Conservation (phyloP, 1,284 basidiomycete genomes). For the Trametes polyzona region DNA sequence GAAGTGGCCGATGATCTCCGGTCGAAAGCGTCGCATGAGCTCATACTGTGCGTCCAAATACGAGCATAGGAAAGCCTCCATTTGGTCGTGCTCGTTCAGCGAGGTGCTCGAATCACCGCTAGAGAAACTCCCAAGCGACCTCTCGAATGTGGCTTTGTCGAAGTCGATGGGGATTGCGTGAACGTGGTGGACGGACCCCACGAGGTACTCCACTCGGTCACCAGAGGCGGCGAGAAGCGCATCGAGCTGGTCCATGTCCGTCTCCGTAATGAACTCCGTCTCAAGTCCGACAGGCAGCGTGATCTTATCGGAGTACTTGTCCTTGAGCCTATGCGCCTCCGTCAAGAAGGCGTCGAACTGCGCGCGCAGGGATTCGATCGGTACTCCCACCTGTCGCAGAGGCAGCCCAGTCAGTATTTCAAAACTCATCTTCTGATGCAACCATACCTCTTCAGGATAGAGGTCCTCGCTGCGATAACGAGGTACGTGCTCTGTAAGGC, state of each 20-base stretch:
- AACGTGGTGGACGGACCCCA: slow-evolving; percentile 95
- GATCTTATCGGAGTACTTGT: slow-evolving; percentile 62
- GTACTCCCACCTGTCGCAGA: slow-evolving; percentile 55
- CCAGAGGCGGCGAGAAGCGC: slow-evolving; percentile 48
- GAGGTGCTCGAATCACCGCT: slow-evolving; percentile 1
- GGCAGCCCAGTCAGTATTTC: not conserved
- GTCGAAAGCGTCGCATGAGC: slow-evolving; percentile 71
- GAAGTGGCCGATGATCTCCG: slow-evolving; percentile 93
- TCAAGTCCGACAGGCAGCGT: slow-evolving; percentile 89
- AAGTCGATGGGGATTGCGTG: slow-evolving; percentile 92
- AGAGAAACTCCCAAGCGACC: slow-evolving; percentile 53
- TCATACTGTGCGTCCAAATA: slow-evolving; percentile 88
- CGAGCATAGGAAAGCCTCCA: slow-evolving; percentile 57
- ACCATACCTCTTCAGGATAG: slow-evolving; percentile 91
- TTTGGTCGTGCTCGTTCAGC: slow-evolving; percentile 22
- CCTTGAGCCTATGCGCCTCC: slow-evolving; percentile 80
- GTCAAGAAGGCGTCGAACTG: slow-evolving; percentile 74
- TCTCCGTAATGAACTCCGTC: slow-evolving; percentile 83
- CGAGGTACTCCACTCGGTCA: slow-evolving; percentile 81
- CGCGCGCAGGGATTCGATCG: slow-evolving; percentile 48
- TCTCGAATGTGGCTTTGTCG: slow-evolving; percentile 72
- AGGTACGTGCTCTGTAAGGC: slow-evolving; percentile 94
- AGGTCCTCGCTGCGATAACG: slow-evolving; percentile 82
- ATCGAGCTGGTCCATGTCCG: slow-evolving; percentile 67
- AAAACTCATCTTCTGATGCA: slow-evolving; percentile 8